Evolutionary conservation across 1,284 basidiomycete species (phyloP).

Genomic region (Entoloma clypeatum): DNA sequence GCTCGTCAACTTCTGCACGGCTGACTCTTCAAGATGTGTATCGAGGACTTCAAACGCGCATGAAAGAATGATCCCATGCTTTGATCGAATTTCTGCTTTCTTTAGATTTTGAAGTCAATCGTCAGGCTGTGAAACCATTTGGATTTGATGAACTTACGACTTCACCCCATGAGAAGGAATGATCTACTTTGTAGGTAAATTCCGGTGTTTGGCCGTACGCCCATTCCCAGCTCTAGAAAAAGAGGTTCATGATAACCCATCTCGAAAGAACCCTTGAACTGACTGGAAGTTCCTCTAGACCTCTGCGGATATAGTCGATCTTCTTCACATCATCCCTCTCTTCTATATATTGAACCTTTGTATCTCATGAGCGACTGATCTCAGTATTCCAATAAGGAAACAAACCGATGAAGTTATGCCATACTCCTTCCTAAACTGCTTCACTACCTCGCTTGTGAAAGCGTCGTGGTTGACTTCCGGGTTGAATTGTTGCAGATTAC

Average conservation of each 20-base stretch:
- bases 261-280: conserved; percentile 21
- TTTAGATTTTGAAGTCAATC: conserved; percentile 20
- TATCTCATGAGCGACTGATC: background rate
- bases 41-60: conserved; percentile 38
- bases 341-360: conserved; percentile 38
- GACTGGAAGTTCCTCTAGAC: conserved; percentile 72
- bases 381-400: conserved; percentile 2
- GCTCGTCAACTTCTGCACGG: conserved; percentile 10
- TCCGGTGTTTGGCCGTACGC: conserved; percentile 92
- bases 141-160: conserved; percentile 41
- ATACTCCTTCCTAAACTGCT: conserved; percentile 71
- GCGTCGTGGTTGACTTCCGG: conserved; percentile 55
- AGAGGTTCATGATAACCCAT: conserved; percentile 1
- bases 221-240: conserved; percentile 85
- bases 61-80: conserved; percentile 58
- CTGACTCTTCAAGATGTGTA: conserved; percentile 11
- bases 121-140: background rate
- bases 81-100: conserved; percentile 50
- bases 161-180: conserved; percentile 56
- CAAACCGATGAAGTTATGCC: conserved; percentile 43
- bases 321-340: conserved; percentile 42
- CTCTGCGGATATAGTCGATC: conserved; percentile 58
- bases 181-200: conserved; percentile 63
- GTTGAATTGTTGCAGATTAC: conserved; percentile 70
- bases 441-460: conserved; percentile 72